These are phyloP conservation scores for Pythium oligandrum DNA, from an alignment of 352 stramenopile species.

Conservation along the genomic window DNA sequence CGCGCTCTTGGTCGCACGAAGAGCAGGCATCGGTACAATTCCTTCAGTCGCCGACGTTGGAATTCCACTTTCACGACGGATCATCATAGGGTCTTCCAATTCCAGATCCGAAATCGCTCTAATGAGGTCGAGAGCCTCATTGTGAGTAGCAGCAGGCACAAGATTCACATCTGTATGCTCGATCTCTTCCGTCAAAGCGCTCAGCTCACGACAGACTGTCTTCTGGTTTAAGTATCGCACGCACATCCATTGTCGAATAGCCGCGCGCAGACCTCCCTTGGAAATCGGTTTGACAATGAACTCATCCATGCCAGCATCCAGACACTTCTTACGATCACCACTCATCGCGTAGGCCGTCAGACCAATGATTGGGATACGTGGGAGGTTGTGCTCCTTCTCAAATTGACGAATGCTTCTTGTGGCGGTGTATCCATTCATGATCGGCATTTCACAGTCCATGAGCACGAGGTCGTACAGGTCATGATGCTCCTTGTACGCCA, in stretches of 20 bases:
- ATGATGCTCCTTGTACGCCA: slow-evolving; percentile 72
- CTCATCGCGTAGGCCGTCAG: slow-evolving; percentile 86
- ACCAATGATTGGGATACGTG: slow-evolving; percentile 74
- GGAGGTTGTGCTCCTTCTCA: slow-evolving; percentile 57
- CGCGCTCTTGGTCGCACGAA: slow-evolving; percentile 19
- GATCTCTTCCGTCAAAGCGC: slow-evolving; percentile 5
- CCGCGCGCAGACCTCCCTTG: slow-evolving; percentile 52
- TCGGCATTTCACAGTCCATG: slow-evolving; percentile 87
- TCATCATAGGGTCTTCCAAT: slow-evolving; percentile 85
- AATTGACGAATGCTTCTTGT: slow-evolving; percentile 70
- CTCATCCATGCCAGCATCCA: slow-evolving; percentile 85
- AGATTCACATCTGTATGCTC: neutral
- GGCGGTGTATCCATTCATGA: slow-evolving; percentile 82
- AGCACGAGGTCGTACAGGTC: slow-evolving; percentile 75
- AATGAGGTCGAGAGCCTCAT: neutral
- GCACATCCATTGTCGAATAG: slow-evolving; percentile 78
- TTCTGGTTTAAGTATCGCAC: slow-evolving; percentile 25
- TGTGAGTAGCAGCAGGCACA: too few species aligned
- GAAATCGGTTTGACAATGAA: slow-evolving; percentile 86
- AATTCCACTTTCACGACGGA: slow-evolving; percentile 29
- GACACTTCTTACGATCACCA: slow-evolving; percentile 76
- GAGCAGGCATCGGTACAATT: slow-evolving; percentile 15
- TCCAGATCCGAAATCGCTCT: slow-evolving; percentile 13
- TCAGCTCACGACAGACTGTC: slow-evolving; percentile 1
- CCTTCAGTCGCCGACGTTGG: slow-evolving; percentile 20